Evolutionary conservation across 495 filamentous ascomycete genomes (phyloP), one percentile per base, ranked within the genome.

Genomic region (Lepraria neglecta): DNA sequence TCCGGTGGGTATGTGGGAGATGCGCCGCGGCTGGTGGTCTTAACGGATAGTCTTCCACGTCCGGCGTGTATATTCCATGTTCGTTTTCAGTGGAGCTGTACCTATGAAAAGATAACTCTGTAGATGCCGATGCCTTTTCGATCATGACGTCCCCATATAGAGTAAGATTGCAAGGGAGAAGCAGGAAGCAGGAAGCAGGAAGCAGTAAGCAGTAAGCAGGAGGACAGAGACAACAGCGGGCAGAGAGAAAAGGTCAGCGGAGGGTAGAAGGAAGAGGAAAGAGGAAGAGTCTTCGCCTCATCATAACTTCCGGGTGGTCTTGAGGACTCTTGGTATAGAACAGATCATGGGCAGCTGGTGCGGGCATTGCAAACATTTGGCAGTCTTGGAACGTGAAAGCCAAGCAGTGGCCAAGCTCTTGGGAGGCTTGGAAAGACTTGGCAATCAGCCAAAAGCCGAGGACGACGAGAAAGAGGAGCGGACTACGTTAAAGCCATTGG

Each of bases 371-470:
- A 33, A 38, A 33, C 48, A 19, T 15, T 17, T 19, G 19, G 3
- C 3, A 31, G 48, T 53, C 50, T 53, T 53, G 30, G 50, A 19
- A 48, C 44, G 15, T 46, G 44, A 21, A 48, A 54, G 51, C 35
- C 51, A 38, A 38, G 35, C 35, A 38, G 33, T 7, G 33, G 33
- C 33, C 33, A 38, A 38, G 33, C 35, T 38, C 51, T 54, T 54
- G 51, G 51, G 19, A 54, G 11, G n/a, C 17, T 28, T 54, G 38
- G 51, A 28, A 35, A 53, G 50, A 53, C 50, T 53, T 53, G 50
- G 50, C 50, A 33, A 35, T 30, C 50, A 52, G 50, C 50, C 50
- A 53, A 53, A 53, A 53, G 27, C 50, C 50, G 28, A 53, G 27
- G 31, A 31, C 5, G 7, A 17, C 5, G 7, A 31, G 12, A 12